Evolutionary conservation across 176 grass and related monocot genomes (phyloP).

Genomic region (Zizania latifolia): DNA sequence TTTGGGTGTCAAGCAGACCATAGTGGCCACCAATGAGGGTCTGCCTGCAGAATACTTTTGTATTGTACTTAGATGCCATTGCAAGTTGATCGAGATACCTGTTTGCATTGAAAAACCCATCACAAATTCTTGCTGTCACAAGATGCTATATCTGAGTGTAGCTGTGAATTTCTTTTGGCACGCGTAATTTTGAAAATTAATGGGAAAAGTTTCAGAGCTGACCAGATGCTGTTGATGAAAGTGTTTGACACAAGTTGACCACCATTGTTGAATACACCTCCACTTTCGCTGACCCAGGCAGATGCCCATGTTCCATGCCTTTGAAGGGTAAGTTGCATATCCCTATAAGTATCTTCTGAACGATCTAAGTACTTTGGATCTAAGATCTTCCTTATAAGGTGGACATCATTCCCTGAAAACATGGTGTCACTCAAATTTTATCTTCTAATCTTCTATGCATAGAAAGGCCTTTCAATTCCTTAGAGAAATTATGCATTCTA

Average conservation of each 20-base stretch:
- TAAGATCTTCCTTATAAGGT: conserved; percentile 56
- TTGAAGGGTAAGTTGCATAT: conserved; percentile 65
- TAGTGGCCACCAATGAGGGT: conserved; percentile 77
- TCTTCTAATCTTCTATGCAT: too few species aligned
- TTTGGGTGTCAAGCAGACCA: conserved; percentile 58
- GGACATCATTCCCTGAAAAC: conserved; percentile 48
- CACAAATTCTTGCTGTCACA: not conserved
- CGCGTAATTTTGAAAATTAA: not conserved
- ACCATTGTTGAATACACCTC: conserved; percentile 73
- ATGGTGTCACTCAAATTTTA: not conserved
- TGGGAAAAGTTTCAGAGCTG: not conserved
- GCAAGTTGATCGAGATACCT: conserved; percentile 83
- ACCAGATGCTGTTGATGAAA: conserved; percentile 82
- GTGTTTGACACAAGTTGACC: conserved; percentile 50
- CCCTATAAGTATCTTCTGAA: conserved; percentile 49
- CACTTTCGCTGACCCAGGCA: conserved; percentile 72
- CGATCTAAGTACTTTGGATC: conserved; percentile 54
- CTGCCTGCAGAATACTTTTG: conserved; percentile 70
- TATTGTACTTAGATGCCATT: conserved; percentile 72
- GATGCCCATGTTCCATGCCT: conserved; percentile 65
- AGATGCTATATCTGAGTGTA: not conserved
- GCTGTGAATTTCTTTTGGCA: not conserved
- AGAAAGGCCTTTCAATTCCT: not conserved
- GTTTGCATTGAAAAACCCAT: not conserved
- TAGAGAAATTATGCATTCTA: not conserved